These are phyloP conservation scores for Trametes sp. DNA, from an alignment of 1,284 basidiomycete species.

Conservation along the genomic window DNA sequence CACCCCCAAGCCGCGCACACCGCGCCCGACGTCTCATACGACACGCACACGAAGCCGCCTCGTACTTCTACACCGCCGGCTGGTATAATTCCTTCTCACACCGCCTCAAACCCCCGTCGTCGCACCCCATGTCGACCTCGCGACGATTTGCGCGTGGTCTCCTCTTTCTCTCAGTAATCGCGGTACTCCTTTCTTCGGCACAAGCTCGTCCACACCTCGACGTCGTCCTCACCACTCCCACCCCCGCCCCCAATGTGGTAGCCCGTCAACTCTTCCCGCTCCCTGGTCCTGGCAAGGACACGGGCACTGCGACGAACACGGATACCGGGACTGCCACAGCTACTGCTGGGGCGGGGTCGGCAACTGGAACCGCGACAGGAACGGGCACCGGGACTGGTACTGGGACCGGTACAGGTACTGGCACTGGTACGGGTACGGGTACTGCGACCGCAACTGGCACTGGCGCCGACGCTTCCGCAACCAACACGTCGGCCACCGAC, in stretches of 20 bases:
- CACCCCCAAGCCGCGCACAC: conserved; percentile 17
- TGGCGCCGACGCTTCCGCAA: not conserved
- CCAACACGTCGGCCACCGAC: not conserved
- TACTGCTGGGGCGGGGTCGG: not conserved
- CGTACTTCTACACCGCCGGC: conserved; percentile 32
- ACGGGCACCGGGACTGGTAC: conserved; percentile 9
- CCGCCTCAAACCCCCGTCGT: conserved; percentile 12
- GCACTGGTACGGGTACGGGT: not conserved
- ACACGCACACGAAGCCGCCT: conserved; percentile 28
- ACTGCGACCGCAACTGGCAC: conserved; percentile 1
- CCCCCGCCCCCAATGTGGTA: conserved; percentile 8
- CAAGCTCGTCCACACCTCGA: conserved; percentile 14
- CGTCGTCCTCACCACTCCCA: conserved; percentile 13
- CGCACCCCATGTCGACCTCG: conserved; percentile 26
- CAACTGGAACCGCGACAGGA: not conserved
- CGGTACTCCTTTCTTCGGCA: conserved; percentile 20
- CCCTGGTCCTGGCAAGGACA: not conserved
- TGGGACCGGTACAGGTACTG: conserved; percentile 3
- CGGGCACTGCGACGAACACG: not conserved
- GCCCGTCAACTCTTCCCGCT: conserved; percentile 18
- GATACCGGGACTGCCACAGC: not conserved
- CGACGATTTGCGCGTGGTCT: conserved; percentile 27
- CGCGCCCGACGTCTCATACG: conserved; percentile 26
- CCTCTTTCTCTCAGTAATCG: conserved; percentile 27
- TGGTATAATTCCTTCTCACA: conserved; percentile 31